Conservation (phyloP, 257 asterid species). For the Leonotis leonurus region DNA sequence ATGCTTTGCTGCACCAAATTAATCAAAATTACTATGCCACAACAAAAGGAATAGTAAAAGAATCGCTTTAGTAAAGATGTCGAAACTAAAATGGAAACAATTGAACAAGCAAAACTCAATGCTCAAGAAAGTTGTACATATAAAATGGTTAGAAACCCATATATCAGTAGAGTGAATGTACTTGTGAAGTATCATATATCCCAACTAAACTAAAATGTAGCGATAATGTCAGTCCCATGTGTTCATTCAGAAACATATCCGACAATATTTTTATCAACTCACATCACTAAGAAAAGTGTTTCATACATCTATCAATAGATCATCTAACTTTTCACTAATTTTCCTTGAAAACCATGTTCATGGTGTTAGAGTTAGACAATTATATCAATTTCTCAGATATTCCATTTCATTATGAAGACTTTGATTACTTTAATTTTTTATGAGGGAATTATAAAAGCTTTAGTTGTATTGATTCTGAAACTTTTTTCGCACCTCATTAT, state of each 20-base stretch:
- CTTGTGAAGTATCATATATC: too few relatives aligned
- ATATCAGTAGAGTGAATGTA: too few relatives aligned
- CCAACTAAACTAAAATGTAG: neutral
- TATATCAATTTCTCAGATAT: too few relatives aligned
- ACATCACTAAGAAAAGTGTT: neutral
- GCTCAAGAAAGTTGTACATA: neutral
- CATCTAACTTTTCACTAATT: neutral
- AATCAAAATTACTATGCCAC: slow-evolving; percentile 10
- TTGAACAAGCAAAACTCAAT: neutral
- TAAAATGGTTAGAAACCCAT: too few relatives aligned
- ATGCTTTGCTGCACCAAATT: slow-evolving; percentile 57
- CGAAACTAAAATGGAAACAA: neutral
- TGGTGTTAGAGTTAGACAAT: neutral
- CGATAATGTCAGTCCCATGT: neutral
- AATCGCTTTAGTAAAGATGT: neutral
- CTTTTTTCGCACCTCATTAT: neutral
- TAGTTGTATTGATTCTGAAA: neutral
- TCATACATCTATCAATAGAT: neutral
- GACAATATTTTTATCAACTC: neutral
- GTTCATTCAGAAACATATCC: neutral
- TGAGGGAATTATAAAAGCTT: neutral
- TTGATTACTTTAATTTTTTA: too few relatives aligned
- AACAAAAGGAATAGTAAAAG: neutral
- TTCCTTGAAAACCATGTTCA: neutral
- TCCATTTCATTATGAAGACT: too few relatives aligned